Evolutionary conservation across 2,329 filamentous ascomycete genomes (phyloP), one percentile per base, ranked within the genome.

Genomic region (Fusarium xylarioides): DNA sequence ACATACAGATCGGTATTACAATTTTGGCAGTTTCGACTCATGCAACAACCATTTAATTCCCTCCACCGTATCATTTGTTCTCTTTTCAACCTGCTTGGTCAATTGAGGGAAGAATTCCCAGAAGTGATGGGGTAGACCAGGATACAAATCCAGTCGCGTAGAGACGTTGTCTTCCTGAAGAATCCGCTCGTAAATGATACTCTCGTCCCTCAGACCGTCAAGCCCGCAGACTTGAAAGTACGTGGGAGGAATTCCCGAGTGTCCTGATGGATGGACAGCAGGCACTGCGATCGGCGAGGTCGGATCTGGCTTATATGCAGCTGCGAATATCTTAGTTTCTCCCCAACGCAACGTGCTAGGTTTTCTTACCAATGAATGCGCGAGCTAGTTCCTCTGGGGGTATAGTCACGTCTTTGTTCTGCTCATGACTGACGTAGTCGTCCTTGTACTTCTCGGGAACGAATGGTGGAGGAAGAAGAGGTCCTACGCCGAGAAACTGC

Each of bases 261-360:
- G 50, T n/a, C 50, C 50, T 2, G 35, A 54, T 18, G 35, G 34
- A 42, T 54, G 50, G 0, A 54, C 7, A 30, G 50, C 50, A 30
- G 50, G 50, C 2, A 40, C 34, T 30, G 50, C 50, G 15, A 54
- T 40, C 19, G 26, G 50, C 3, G 50, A 54, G 8, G 5, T 40
- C 2, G 34, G 14, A 3, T 54, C 50, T 40, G 50, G 34, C 15
- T 42, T 54, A 2, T 54, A 54, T 5, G 50, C 50, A n/a, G 50
- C 50, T 54, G 19, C 0, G 16, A 10, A 14, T 21, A 4, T 26
- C 3, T 52, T 26, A 52, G n/a, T 4, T 3, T 19, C n/a, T 26
- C 9, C 8, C 11, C 1, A 7, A 5, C 3, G 5, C n/a, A 26
- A 11, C 10, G 1, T 15, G 8, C 9, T 3, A 2, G 50, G 2